These are phyloP conservation scores for Phoma sp. DNA, from an alignment of 2,329 filamentous ascomycete species.

Conservation along the genomic window DNA sequence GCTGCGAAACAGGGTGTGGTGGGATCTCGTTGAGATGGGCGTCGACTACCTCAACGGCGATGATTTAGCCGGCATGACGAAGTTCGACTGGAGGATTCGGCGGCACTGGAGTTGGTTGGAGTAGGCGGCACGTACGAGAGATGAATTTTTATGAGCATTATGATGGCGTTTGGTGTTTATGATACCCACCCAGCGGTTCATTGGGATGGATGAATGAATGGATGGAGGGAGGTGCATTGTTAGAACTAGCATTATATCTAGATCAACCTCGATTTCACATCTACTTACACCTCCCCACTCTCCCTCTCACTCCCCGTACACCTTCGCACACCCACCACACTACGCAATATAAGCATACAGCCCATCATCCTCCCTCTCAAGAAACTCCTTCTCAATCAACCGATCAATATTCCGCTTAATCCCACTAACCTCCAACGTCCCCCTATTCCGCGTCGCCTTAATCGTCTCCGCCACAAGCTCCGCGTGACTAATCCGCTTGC, in stretches of 20 bases:
- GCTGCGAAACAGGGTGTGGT: constrained; percentile 63
- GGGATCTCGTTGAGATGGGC: constrained; percentile 60
- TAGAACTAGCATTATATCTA: background rate
- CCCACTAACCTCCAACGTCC: constrained; percentile 81
- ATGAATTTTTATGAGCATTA: constrained; percentile 7
- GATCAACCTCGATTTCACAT: no score
- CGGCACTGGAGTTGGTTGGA: constrained; percentile 35
- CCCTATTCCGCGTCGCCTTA: constrained; percentile 83
- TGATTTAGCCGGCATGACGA: constrained; percentile 60
- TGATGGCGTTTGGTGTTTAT: constrained; percentile 8
- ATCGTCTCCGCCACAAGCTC: constrained; percentile 93
- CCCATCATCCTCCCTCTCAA: constrained; percentile 49
- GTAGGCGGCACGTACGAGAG: constrained; percentile 2
- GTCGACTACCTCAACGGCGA: constrained; percentile 66
- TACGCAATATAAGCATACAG: constrained; percentile 58
- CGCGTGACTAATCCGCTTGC: constrained; percentile 85
- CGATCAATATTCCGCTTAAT: constrained; percentile 99
- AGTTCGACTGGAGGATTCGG: constrained; percentile 55
- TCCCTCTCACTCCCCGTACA: no score
- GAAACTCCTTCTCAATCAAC: constrained; percentile 59
- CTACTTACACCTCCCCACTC: background rate
- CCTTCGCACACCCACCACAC: background rate
- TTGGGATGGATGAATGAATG: background rate
- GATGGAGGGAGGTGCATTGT: background rate
- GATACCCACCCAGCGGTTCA: constrained; percentile 3